phyloP scores from a whole-genome alignment of 2,329 filamentous ascomycete genomes.

The Fusarium cyanostomum region DNA sequence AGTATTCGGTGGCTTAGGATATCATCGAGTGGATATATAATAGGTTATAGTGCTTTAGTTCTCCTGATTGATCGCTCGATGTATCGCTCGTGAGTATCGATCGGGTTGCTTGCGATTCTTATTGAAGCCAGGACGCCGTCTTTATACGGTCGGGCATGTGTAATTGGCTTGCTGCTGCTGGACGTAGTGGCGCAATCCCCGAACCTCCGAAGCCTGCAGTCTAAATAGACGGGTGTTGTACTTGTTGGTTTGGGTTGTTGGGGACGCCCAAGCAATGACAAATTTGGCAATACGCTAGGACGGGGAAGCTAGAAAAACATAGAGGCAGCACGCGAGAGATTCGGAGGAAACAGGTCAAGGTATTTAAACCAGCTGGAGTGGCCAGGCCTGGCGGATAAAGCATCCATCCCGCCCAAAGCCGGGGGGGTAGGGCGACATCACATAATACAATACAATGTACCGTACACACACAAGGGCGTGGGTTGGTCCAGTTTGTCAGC shows the following conservation, averaged over 20 bases:
- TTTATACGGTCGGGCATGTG: slow-evolving; percentile 23
- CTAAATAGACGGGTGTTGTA: slow-evolving; percentile 2
- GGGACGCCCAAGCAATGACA: background rate
- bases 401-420: slow-evolving; percentile 26
- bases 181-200: slow-evolving; percentile 27
- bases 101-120: background rate
- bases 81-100: slow-evolving; percentile 3
- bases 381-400: slow-evolving; percentile 23
- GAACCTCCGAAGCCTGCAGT: slow-evolving; percentile 27
- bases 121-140: slow-evolving; percentile 16
- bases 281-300: background rate
- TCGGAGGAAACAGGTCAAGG: slow-evolving; percentile 17
- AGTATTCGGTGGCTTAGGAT: slow-evolving; percentile 12
- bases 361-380: slow-evolving; percentile 30
- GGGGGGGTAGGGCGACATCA: slow-evolving; percentile 15
- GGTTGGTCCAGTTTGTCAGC: slow-evolving; percentile 35
- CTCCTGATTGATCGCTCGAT: background rate
- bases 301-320: background rate
- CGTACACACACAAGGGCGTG: slow-evolving; percentile 28
- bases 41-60: background rate
- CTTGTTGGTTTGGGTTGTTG: background rate
- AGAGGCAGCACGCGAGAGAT: slow-evolving; percentile 1
- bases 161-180: slow-evolving; percentile 26
- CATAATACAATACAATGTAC: background rate
- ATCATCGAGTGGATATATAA: slow-evolving; percentile 13